Conservation (phyloP, 2,329 filamentous ascomycete species). For the Tolypocladium capitatum region DNA sequence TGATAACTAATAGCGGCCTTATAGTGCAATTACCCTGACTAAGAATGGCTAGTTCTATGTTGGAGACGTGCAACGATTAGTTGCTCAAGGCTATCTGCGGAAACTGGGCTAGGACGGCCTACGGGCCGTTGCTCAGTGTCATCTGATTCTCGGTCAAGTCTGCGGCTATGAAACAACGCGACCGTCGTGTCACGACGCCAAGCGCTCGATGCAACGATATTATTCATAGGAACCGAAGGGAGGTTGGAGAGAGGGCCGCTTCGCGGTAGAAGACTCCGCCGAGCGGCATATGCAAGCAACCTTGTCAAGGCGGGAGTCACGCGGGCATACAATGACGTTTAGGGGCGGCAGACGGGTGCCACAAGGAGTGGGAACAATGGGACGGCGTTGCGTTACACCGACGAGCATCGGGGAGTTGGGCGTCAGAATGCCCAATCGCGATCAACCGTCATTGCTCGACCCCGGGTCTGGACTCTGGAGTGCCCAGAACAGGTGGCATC, state of each 20-base stretch:
- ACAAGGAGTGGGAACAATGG: background rate
- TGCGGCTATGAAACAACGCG: background rate
- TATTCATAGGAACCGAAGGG: background rate
- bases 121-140: background rate
- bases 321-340: background rate
- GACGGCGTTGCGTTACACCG: background rate
- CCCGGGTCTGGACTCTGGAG: background rate
- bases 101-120: conserved; percentile 44
- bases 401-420: background rate
- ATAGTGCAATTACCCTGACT: conserved; percentile 82
- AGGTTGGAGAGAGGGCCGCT: background rate
- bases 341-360: background rate
- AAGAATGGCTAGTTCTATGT: conserved; percentile 99
- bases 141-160: background rate
- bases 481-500: background rate
- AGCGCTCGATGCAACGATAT: background rate
- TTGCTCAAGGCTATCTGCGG: conserved; percentile 88
- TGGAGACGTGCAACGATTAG: conserved; percentile 86
- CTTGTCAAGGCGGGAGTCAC: background rate
- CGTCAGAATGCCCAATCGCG: background rate
- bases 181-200: background rate
- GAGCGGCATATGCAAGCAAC: background rate
- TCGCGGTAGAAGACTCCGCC: background rate
- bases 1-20: conserved; percentile 8
- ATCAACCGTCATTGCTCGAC: background rate